Evolutionary conservation across 768 basidiomycete genomes (phyloP).

Genomic region (Ramaria sp.): DNA sequence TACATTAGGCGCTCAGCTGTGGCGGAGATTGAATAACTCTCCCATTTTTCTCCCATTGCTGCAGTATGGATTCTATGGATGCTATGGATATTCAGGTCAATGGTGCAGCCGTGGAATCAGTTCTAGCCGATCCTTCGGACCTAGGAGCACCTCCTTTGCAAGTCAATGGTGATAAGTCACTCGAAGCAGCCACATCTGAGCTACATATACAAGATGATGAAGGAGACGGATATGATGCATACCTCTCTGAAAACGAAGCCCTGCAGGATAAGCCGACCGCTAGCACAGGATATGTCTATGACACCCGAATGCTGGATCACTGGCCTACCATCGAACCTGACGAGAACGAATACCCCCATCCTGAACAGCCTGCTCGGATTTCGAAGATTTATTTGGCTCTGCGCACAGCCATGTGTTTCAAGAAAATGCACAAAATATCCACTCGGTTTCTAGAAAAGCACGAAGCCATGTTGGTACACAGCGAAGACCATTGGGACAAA

Average conservation of each 20-base stretch:
- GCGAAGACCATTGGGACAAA: conserved; percentile 85
- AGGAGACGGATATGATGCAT: background rate
- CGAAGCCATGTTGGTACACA: conserved; percentile 85
- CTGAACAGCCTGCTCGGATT: conserved; percentile 72
- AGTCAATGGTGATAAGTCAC: background rate
- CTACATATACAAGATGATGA: background rate
- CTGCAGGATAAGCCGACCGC: background rate
- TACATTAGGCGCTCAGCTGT: background rate
- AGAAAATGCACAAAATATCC: conserved; percentile 68
- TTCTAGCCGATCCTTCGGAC: background rate
- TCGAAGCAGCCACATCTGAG: no score
- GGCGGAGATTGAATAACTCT: background rate
- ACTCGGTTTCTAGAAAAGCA: conserved; percentile 63
- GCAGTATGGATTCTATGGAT: no score
- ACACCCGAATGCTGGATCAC: conserved; percentile 79
- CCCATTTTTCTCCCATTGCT: background rate
- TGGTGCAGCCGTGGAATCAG: background rate
- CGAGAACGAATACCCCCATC: conserved; percentile 43
- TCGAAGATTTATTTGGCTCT: conserved; percentile 61
- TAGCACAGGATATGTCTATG: conserved; percentile 79
- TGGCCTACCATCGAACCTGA: conserved; percentile 45
- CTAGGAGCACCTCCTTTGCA: background rate
- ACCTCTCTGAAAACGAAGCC: background rate
- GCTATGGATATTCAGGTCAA: background rate
- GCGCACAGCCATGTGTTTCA: conserved; percentile 43